A percentile compares a stretch with the other conserved stretches of the same genome.
phyloP scores from a whole-genome alignment of 2,329 filamentous ascomycete species.

The Colletotrichum acutatum region DNA sequence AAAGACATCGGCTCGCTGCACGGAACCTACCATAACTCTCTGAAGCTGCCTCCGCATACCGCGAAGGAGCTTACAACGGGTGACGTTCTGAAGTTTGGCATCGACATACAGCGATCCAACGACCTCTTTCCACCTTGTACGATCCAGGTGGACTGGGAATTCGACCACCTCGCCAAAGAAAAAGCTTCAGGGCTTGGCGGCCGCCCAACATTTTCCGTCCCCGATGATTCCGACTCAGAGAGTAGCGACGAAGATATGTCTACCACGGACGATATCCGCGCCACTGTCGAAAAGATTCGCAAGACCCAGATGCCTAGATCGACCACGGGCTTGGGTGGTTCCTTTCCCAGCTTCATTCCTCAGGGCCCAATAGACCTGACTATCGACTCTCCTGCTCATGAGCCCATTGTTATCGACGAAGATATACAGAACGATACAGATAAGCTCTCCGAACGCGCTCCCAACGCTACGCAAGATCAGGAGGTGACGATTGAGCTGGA shows the following conservation, averaged over 20 bases:
- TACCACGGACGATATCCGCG: constrained; percentile 36
- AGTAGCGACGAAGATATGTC: constrained; percentile 43
- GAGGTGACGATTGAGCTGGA: constrained; percentile 2
- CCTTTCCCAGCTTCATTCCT: not conserved
- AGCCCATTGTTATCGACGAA: constrained; percentile 7
- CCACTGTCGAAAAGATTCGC: constrained; percentile 17
- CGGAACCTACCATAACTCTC: constrained; percentile 59
- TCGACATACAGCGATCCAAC: constrained; percentile 46
- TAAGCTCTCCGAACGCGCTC: not conserved
- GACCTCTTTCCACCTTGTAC: constrained; percentile 51
- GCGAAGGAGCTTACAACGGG: constrained; percentile 39
- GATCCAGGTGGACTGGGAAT: constrained; percentile 47
- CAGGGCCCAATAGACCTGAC: constrained; percentile 21
- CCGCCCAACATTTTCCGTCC: constrained; percentile 49
- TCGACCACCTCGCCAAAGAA: constrained; percentile 34
- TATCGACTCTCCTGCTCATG: not conserved
- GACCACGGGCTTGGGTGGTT: not conserved
- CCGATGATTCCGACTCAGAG: constrained; percentile 54
- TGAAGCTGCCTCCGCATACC: constrained; percentile 37
- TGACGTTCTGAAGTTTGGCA: constrained; percentile 50
- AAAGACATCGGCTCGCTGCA: constrained; percentile 63
- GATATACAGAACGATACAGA: not conserved
- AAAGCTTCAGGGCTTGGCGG: not conserved
- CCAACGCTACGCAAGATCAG: not conserved
- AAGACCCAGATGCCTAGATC: not conserved